Base-by-base conservation (phyloP, 495 filamentous ascomycete genomes). In the Lichina pygmaea region DNA sequence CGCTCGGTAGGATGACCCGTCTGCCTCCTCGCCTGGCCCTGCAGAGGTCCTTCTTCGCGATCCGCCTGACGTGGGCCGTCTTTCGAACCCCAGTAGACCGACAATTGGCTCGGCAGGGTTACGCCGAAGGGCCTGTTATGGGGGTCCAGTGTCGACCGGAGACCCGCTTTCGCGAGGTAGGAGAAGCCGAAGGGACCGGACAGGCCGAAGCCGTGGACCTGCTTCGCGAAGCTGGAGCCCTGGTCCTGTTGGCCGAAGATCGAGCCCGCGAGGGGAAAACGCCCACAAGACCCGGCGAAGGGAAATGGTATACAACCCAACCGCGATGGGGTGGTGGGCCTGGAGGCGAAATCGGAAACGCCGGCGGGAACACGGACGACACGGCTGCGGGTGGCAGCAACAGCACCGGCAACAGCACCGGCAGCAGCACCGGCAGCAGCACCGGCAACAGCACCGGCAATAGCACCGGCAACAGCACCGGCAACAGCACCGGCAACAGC, bases 181-280 rank as follows among this genome's bases (percentile, higher is more conserved):
- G 50, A 1, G 62, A 67, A 13, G 43, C 48, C 6, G 48, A 53
- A 24, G 62, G 77, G 8, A 58, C 65, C 15, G 48, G 53, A 54
- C 12, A 56, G 56, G 7, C 49, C 52, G 70, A 79, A 17, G 57
- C 65, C 7, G 65, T 83, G 32, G 79, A 89, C 54, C 57, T 83
- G 12, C 69, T 77, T 15, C 67, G 78, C 12, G 85, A 93, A 52
- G 59, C 86, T 2, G 69, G 80, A 9, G 72, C 71, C 9, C 70
- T 82, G 51, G 64, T 93, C 7, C 63, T 84, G 36, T 68, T 82
- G 8, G 85, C 82, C 0, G 84, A 93, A 60, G 81, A 91, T 55
- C 72, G 85, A 32, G 71, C 74, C 10, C 68, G 84, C 33, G 71
- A 89, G 55, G 77, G 77, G 6, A 66, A 62, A 43, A 48, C 52